Evolutionary conservation across 2,329 filamentous ascomycete species (phyloP), one percentile per base, ranked within the genome.

Genomic region (Colletotrichum musicola): DNA sequence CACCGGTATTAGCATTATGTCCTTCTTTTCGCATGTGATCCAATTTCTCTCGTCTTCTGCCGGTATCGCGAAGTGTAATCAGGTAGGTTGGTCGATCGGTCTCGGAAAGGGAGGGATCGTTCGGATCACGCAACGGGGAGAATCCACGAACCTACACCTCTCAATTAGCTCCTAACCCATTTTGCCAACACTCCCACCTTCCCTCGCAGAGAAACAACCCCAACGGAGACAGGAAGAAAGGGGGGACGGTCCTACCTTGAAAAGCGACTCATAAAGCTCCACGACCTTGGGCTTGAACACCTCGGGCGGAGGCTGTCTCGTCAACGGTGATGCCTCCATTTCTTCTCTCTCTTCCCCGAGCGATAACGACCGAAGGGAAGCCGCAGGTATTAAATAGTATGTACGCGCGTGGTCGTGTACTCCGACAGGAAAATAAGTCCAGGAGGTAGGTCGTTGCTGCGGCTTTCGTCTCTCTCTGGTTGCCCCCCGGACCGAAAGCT

Each of bases 231-330:
- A 20, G 6, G 9, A 13, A 4, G 5, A 6, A 7, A 25, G 46
- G 7, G 46, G 6, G 46, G 6, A 40, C 44, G 18, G 49, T 56
- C 68, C 35, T 81, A 91, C 89, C 88, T 90, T 89, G 84, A 98
- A 95, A 20, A 98, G 85, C 72, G 89, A 87, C 75, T 95, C 89
- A 81, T 99, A 99, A 59, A 98, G 89, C 79, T 92, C 88, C 69
- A 97, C 92, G 73, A 99, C 93, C 84, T 99, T 99, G 62, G 93
- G 95, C 81, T 97, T 92, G 79, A 99, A 98, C 47, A 92, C 89
- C 80, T 97, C 92, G 62, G 95, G 96, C 75, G 94, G 89, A 81
- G 90, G 89, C 86, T 98, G 94, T 82, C 97, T 94, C 65, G 95
- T 97, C 78, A 99, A 88, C 72, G 96, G 96, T 78, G 95, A 98